These are phyloP conservation scores for Epichloe brachyelytri DNA, from an alignment of 2,329 filamentous ascomycete species.

Conservation along the genomic window DNA sequence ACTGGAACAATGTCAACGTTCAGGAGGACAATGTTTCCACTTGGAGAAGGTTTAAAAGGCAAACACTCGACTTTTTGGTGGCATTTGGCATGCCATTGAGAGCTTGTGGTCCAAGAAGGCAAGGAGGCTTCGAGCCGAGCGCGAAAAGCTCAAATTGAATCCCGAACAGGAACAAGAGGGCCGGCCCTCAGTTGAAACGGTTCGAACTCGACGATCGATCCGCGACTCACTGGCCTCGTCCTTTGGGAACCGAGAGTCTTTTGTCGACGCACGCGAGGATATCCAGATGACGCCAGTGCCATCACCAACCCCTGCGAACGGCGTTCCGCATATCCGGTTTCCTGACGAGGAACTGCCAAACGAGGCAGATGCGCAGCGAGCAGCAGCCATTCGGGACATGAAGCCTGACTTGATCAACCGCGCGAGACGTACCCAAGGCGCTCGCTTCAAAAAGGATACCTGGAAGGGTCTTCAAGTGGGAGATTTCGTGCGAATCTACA, in stretches of 20 bases:
- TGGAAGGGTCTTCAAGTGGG: slow-evolving; percentile 96
- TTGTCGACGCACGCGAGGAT: slow-evolving; percentile 47
- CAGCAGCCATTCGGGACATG: slow-evolving; percentile 28
- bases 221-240: slow-evolving; percentile 32
- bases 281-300: slow-evolving; percentile 95
- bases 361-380: slow-evolving; percentile 20
- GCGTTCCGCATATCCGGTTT: slow-evolving; percentile 25
- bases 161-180: slow-evolving; percentile 33
- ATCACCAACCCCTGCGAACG: slow-evolving; percentile 49
- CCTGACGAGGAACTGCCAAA: slow-evolving; percentile 27
- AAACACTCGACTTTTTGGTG: slow-evolving; percentile 47
- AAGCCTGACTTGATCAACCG: slow-evolving; percentile 59
- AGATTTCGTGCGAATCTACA: slow-evolving; percentile 93
- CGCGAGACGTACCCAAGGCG: slow-evolving; percentile 49
- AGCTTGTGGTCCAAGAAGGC: slow-evolving; percentile 39
- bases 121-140: slow-evolving; percentile 34
- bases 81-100: slow-evolving; percentile 36
- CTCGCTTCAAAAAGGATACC: slow-evolving; percentile 79
- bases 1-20: slow-evolving; percentile 90
- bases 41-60: slow-evolving; percentile 92
- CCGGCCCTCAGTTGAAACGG: slow-evolving; percentile 42
- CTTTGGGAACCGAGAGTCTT: slow-evolving; percentile 41
- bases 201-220: slow-evolving; percentile 20
- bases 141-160: slow-evolving; percentile 21
- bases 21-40: slow-evolving; percentile 70